These are phyloP conservation scores for Beauveria medogensis DNA, from an alignment of 2,329 filamentous ascomycete species.

Conservation along the genomic window DNA sequence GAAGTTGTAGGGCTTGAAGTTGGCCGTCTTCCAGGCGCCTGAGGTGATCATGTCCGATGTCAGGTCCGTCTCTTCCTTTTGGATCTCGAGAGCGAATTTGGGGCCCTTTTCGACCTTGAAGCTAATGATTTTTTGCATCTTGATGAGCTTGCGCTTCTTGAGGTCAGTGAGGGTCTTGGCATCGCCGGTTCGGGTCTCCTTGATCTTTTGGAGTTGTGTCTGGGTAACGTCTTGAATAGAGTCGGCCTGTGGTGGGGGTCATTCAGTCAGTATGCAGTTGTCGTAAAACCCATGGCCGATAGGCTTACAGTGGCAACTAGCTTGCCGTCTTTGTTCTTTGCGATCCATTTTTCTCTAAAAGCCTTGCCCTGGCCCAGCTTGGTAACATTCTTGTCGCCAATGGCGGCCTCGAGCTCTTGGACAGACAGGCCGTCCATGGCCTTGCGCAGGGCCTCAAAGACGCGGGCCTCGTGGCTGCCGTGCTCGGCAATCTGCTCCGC, in stretches of 20 bases:
- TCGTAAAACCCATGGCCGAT: too few relatives aligned
- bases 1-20: conserved; percentile 79
- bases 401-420: conserved; percentile 57
- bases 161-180: conserved; percentile 71
- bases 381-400: conserved; percentile 64
- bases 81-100: conserved; percentile 82
- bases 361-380: conserved; percentile 92
- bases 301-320: conserved; percentile 42
- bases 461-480: conserved; percentile 75
- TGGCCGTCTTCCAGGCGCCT: conserved; percentile 85
- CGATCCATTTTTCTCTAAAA: conserved; percentile 72
- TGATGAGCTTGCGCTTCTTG: conserved; percentile 86
- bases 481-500: conserved; percentile 63
- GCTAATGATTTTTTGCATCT: conserved; percentile 72
- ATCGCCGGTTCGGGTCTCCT: conserved; percentile 63
- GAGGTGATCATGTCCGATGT: conserved; percentile 85
- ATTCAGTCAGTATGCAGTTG: neutral
- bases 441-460: conserved; percentile 65
- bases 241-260: conserved; percentile 40
- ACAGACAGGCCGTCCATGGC: conserved; percentile 77
- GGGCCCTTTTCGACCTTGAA: conserved; percentile 79
- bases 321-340: conserved; percentile 50
- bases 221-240: conserved; percentile 73
- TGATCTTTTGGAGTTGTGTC: conserved; percentile 65
- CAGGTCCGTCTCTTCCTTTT: conserved; percentile 90